Percentiles rank a stretch among this genome's conserved stretches.
These are phyloP conservation scores for Amaranthus cruentus DNA, from an alignment of 148 eudicot genomes.

Conservation along the genomic window DNA sequence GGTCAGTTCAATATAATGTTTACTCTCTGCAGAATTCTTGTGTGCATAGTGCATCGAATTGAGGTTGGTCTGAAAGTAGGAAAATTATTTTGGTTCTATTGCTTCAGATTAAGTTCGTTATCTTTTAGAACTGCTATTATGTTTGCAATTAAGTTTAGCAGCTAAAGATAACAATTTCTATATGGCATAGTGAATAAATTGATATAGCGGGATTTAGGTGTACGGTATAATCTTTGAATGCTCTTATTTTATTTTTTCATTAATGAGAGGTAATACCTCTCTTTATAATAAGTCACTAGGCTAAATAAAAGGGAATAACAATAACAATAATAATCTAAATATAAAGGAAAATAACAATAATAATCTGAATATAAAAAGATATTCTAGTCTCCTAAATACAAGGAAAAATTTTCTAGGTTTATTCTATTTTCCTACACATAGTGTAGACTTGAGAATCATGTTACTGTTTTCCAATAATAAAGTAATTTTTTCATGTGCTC, in stretches of 20 bases:
- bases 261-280: too few species aligned
- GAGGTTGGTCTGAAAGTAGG: not conserved
- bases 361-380: too few species aligned
- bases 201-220: too few species aligned
- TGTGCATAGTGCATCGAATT: not conserved
- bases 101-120: not conserved
- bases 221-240: too few species aligned
- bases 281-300: too few species aligned
- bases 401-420: too few species aligned
- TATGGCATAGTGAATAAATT: not conserved
- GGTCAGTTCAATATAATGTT: slow-evolving; percentile 33
- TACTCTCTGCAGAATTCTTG: not conserved
- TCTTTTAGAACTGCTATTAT: slow-evolving; percentile 1
- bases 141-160: not conserved
- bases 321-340: too few species aligned
- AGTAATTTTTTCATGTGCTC: not conserved
- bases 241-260: too few species aligned
- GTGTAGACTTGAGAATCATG: not conserved
- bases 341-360: too few species aligned
- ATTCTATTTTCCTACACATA: too few species aligned
- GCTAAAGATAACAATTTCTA: not conserved
- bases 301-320: too few species aligned
- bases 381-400: too few species aligned
- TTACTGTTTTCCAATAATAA: not conserved
- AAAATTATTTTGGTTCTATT: not conserved